A percentile compares a stretch with the other conserved stretches of the same genome.
phyloP scores from a whole-genome alignment of 495 filamentous ascomycete genomes.

The Aspergillus incahuasiensis region DNA sequence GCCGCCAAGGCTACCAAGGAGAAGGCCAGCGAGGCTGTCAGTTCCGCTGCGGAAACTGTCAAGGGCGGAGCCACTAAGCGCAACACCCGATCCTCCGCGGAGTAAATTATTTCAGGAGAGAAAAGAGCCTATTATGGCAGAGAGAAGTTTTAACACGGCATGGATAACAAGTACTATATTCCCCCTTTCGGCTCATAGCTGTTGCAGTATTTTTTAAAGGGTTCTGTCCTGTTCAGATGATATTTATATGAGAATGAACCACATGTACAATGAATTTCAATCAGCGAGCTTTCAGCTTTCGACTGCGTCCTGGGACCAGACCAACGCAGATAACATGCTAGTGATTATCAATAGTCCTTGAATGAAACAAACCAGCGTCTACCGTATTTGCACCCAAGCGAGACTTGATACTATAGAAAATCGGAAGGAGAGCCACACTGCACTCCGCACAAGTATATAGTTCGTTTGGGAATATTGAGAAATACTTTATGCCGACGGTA shows the following conservation, averaged over 20 bases:
- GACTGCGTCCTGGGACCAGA: background rate
- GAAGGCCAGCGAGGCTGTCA: constrained; percentile 66
- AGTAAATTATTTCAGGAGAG: constrained; percentile 22
- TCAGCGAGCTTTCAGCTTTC: background rate
- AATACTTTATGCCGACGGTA: no score
- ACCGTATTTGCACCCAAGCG: background rate
- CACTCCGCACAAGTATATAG: no score
- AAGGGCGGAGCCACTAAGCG: constrained; percentile 66
- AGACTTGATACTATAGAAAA: background rate
- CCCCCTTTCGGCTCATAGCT: constrained; percentile 10
- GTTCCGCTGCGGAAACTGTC: constrained; percentile 60
- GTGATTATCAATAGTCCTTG: background rate
- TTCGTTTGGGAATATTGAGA: no score
- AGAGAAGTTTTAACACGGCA: background rate
- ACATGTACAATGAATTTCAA: constrained; percentile 14
- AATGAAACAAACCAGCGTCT: background rate
- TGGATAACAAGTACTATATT: background rate
- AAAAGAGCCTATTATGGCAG: background rate
- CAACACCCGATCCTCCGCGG: constrained; percentile 54
- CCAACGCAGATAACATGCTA: background rate
- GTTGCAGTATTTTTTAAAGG: constrained; percentile 12
- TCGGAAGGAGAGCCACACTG: no score
- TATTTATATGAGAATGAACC: constrained; percentile 15
- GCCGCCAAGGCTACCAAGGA: constrained; percentile 70
- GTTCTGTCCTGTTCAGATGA: constrained; percentile 8